Evolutionary conservation across 345 rosid genomes (phyloP).

Genomic region (Hevea brasiliensis): DNA sequence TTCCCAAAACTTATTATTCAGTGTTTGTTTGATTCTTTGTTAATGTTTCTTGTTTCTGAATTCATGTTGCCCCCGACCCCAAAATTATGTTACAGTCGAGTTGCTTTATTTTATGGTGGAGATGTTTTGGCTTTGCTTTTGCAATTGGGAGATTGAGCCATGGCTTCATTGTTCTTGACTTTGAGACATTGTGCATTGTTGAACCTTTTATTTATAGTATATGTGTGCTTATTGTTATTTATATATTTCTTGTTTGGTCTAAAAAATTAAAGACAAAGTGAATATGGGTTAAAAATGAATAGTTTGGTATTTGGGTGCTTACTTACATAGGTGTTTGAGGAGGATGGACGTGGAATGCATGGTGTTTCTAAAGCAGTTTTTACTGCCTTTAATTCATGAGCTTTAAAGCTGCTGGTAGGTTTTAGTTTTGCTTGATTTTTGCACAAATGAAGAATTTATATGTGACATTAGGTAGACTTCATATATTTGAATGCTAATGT

Average conservation of each 20-base stretch:
- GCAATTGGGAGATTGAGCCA: constrained; percentile 90
- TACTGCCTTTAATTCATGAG: constrained; percentile 87
- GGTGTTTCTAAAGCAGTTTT: constrained; percentile 64
- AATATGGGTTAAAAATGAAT: constrained; percentile 18
- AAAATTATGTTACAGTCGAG: constrained; percentile 46
- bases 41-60: neutral
- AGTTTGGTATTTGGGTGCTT: constrained; percentile 95
- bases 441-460: neutral
- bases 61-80: neutral
- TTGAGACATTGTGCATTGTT: constrained; percentile 79
- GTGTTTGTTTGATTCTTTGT: neutral
- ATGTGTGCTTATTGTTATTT: neutral
- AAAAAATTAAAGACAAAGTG: neutral
- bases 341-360: constrained; percentile 81
- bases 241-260: neutral
- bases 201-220: constrained; percentile 92
- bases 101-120: constrained; percentile 83
- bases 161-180: constrained; percentile 62
- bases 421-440: neutral
- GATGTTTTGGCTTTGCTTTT: constrained; percentile 73
- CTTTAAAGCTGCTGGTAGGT: constrained; percentile 74
- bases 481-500: neutral
- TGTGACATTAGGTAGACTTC: neutral
- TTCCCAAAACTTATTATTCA: neutral
- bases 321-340: constrained; percentile 83